phyloP scores from a whole-genome alignment of 345 rosid genomes.

The Salix brachista region DNA sequence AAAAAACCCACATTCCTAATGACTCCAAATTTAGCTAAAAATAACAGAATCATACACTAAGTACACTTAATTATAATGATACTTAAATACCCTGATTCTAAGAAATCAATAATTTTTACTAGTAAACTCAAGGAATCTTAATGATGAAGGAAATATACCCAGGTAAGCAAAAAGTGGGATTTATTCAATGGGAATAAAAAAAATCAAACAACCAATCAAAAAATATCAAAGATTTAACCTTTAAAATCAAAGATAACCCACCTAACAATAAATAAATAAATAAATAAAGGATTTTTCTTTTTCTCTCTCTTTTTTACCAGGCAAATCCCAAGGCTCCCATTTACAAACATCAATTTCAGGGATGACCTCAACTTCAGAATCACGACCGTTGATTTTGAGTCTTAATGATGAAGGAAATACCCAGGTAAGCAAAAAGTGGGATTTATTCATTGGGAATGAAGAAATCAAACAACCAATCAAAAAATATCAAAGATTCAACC shows the following conservation, averaged over 20 bases:
- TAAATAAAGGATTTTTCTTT: not conserved
- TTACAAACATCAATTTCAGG: slow-evolving; percentile 88
- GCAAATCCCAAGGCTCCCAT: slow-evolving; percentile 97
- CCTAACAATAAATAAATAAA: not conserved
- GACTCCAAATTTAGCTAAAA: not conserved
- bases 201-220: not conserved
- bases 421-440: slow-evolving; percentile 9
- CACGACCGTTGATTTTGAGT: slow-evolving; percentile 78
- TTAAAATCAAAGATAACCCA: not conserved
- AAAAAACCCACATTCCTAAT: not conserved
- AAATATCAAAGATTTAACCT: slow-evolving; percentile 17
- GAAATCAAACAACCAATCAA: not conserved
- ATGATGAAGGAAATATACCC: slow-evolving; percentile 6
- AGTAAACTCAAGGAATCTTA: slow-evolving; percentile 9
- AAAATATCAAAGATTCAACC: slow-evolving; percentile 19
- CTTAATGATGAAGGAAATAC: slow-evolving; percentile 17
- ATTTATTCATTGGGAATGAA: slow-evolving; percentile 21
- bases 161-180: slow-evolving; percentile 11
- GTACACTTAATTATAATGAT: not conserved
- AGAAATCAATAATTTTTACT: not conserved
- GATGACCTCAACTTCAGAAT: slow-evolving; percentile 69
- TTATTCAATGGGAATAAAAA: slow-evolving; percentile 22
- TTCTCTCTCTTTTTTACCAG: slow-evolving; percentile 33
- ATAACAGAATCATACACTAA: not conserved
- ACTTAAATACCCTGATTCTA: not conserved